Evolutionary conservation across 768 basidiomycete genomes (phyloP).

Genomic region (Collybiopsis luxurians): DNA sequence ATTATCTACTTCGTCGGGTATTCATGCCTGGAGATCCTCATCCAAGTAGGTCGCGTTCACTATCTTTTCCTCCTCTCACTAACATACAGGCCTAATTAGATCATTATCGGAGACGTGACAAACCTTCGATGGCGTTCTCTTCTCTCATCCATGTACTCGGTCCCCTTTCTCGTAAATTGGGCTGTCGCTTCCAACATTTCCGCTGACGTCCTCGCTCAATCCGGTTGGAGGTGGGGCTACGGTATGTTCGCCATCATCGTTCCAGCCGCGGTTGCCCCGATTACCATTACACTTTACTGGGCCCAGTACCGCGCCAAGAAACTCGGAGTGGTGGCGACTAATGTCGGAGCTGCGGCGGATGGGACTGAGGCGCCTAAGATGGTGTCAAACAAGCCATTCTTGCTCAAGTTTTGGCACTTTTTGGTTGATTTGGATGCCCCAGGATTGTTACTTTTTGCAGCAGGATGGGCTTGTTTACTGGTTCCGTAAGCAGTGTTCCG

Average conservation of each 20-base stretch:
- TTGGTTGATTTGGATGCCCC: constrained; percentile 26
- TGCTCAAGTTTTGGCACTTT: constrained; percentile 1
- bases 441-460: constrained; percentile 30
- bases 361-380: constrained; percentile 2
- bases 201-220: constrained; percentile 19
- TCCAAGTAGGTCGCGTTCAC: constrained; percentile 21
- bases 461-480: constrained; percentile 28
- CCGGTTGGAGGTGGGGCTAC: constrained; percentile 45
- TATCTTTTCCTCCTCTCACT: constrained; percentile 27
- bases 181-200: constrained; percentile 41
- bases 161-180: constrained; percentile 43
- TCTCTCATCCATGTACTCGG: constrained; percentile 33
- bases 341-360: background rate
- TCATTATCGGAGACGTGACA: constrained; percentile 38
- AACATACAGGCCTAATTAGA: constrained; percentile 42
- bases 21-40: constrained; percentile 34
- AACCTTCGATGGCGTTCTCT: constrained; percentile 34
- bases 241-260: constrained; percentile 33
- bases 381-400: background rate
- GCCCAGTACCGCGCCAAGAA: constrained; percentile 30
- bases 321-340: constrained; percentile 17
- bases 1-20: constrained; percentile 42
- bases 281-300: constrained; percentile 34
- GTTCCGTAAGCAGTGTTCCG: constrained; percentile 29
- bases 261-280: constrained; percentile 29